Evolutionary conservation across 2,329 filamentous ascomycete species (phyloP), one percentile per base, ranked within the genome.

Genomic region (Niveomyces coronatus): DNA sequence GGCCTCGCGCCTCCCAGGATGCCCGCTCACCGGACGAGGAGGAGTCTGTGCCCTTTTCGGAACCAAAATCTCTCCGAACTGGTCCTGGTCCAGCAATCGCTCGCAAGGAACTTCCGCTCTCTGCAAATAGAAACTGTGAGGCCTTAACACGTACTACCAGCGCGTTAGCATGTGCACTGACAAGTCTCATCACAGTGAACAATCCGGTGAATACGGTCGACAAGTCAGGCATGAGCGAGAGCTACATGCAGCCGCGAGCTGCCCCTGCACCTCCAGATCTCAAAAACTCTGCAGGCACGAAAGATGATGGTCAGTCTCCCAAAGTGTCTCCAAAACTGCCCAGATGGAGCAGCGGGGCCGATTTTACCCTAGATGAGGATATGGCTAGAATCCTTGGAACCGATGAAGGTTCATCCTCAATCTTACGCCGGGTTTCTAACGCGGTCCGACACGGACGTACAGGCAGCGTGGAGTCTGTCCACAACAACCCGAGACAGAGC

Each of bases 331-430:
- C 82, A 9, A 79, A 78, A 49, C 64, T 85, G 45, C 76, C 82
- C 47, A 71, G 80, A 51, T 85, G 75, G 75, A 94, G 82, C 58
- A 72, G 75, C 30, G 85, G 85, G 37, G 85, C 80, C 39, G 87
- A 94, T 47, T 91, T 95, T 53, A 91, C 83, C 43, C 79, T 94
- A 80, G 89, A 96, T 47, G 88, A 95, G 58, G 91, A 96, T 54
- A 86, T 95, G 76, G 83, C 85, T 38, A 81, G 88, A 41, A 89
- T 95, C 41, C 68, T 94, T 43, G 82, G 79, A 28, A 79, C 76
- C 15, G 85, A 89, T 43, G 84, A 87, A 54, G 69, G 72, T 30
- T 81, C 78, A 22, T 80, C 85, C 18, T 89, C 85, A 1, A 83
- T 95, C 44, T 67, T 96, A 45, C 83, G 85, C 41, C 79, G 86